phyloP scores from a whole-genome alignment of 768 basidiomycete species.

The Hygrocybe coccinea region DNA sequence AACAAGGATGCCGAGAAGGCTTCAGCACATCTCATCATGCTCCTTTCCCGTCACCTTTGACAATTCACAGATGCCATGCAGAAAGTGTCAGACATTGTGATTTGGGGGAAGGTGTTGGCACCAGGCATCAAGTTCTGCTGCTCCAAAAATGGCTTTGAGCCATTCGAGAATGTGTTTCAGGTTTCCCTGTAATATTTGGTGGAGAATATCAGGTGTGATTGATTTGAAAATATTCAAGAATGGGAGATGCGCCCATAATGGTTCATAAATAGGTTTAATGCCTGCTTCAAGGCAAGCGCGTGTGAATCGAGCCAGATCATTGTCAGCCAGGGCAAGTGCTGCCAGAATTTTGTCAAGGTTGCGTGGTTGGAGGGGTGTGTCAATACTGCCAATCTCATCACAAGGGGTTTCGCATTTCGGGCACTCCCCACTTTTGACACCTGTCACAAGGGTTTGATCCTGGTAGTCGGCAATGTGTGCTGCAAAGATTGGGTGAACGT shows the following conservation, averaged over 20 bases:
- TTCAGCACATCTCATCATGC: constrained; percentile 28
- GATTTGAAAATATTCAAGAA: constrained; percentile 36
- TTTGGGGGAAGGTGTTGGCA: constrained; percentile 29
- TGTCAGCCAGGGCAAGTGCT: constrained; percentile 9
- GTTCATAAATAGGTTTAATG: constrained; percentile 26
- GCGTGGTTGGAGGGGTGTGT: constrained; percentile 5
- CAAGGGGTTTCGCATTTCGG: constrained; percentile 20
- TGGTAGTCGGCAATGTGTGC: constrained; percentile 39
- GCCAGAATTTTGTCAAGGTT: constrained; percentile 17
- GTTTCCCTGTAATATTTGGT: constrained; percentile 46
- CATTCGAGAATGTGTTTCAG: constrained; percentile 41
- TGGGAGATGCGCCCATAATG: constrained; percentile 42
- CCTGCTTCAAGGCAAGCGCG: constrained; percentile 15
- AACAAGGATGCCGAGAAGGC: constrained; percentile 23
- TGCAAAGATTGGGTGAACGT: constrained; percentile 38
- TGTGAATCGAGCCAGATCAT: constrained; percentile 13
- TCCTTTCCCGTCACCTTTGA: constrained; percentile 38
- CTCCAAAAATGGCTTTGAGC: constrained; percentile 22
- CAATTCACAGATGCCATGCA: constrained; percentile 33
- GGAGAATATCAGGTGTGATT: constrained; percentile 45
- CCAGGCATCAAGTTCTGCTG: constrained; percentile 35
- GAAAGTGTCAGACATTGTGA: constrained; percentile 31
- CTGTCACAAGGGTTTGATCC: constrained; percentile 38
- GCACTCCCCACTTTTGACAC: constrained; percentile 25
- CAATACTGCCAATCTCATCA: constrained; percentile 17